These are phyloP conservation scores for Ascomycota sp. DNA, from an alignment of 2,329 filamentous ascomycete species.

Conservation along the genomic window DNA sequence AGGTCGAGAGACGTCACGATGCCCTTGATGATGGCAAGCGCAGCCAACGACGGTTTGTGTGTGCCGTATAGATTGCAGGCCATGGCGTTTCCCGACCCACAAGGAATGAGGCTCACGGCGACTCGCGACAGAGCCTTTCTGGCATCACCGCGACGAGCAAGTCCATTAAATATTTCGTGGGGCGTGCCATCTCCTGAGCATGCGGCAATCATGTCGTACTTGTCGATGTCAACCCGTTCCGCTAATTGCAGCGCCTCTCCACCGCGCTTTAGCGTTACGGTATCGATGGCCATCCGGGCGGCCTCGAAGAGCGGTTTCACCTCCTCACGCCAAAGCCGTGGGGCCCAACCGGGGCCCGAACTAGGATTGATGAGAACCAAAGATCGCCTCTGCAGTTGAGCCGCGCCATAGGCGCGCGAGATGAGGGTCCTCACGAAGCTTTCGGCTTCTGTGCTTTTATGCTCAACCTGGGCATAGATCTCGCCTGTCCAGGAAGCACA, in stretches of 20 bases:
- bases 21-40: conserved; percentile 73
- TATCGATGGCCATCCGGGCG: conserved; percentile 56
- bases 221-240: conserved; percentile 53
- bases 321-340: conserved; percentile 51
- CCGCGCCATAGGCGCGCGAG: conserved; percentile 45
- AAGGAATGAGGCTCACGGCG: conserved; percentile 73
- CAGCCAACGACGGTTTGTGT: conserved; percentile 51
- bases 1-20: conserved; percentile 69
- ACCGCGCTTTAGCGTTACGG: conserved; percentile 47
- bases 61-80: conserved; percentile 78
- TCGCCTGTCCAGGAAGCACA: conserved; percentile 32
- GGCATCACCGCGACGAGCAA: conserved; percentile 60
- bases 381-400: conserved; percentile 52
- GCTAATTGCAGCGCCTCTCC: conserved; percentile 68
- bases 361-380: conserved; percentile 86
- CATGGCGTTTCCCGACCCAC: conserved; percentile 88
- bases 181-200: conserved; percentile 85
- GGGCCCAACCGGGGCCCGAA: conserved; percentile 60
- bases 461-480: conserved; percentile 17
- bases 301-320: conserved; percentile 69
- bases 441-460: conserved; percentile 18
- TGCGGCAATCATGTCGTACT: conserved; percentile 68
- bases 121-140: conserved; percentile 52
- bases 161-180: conserved; percentile 86
- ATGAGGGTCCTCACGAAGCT: conserved; percentile 48